Conservation (phyloP, 176 grass and related monocot genomes). For the Aegilops longissima region DNA sequence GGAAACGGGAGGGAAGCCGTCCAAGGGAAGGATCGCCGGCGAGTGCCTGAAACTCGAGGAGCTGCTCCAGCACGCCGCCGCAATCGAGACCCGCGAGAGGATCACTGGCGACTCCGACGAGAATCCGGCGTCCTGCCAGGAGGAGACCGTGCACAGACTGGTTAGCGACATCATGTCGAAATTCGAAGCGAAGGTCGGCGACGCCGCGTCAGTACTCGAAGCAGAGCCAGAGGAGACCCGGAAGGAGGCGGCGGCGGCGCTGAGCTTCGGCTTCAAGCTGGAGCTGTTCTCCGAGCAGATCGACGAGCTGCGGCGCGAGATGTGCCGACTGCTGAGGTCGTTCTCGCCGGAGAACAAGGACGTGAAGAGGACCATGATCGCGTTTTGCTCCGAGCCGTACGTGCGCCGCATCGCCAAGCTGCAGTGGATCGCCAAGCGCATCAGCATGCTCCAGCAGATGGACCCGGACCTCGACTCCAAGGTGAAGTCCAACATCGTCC, state of each 20-base stretch:
- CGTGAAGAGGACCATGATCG: not conserved
- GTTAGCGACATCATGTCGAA: not conserved
- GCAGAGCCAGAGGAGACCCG: not conserved
- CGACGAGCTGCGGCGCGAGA: not conserved
- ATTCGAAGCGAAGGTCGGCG: not conserved
- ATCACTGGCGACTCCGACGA: no score
- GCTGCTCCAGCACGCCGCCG: no score
- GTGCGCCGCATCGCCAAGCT: not conserved
- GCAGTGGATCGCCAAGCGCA: not conserved
- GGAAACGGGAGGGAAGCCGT: no score
- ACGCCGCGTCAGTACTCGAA: not conserved
- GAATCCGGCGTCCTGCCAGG: not conserved
- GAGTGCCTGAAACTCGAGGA: no score
- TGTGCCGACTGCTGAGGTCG: not conserved
- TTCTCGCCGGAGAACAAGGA: not conserved
- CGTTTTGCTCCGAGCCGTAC: not conserved
- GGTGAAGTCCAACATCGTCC: not conserved
- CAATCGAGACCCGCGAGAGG: no score
- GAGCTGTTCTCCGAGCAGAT: not conserved
- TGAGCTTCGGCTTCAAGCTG: not conserved
- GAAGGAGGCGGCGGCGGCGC: not conserved
- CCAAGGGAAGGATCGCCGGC: no score
- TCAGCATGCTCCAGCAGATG: not conserved
- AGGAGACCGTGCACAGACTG: not conserved
- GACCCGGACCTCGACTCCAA: not conserved